Evolutionary conservation across 2,329 filamentous ascomycete genomes (phyloP).

Genomic region (Colletotrichum musae): DNA sequence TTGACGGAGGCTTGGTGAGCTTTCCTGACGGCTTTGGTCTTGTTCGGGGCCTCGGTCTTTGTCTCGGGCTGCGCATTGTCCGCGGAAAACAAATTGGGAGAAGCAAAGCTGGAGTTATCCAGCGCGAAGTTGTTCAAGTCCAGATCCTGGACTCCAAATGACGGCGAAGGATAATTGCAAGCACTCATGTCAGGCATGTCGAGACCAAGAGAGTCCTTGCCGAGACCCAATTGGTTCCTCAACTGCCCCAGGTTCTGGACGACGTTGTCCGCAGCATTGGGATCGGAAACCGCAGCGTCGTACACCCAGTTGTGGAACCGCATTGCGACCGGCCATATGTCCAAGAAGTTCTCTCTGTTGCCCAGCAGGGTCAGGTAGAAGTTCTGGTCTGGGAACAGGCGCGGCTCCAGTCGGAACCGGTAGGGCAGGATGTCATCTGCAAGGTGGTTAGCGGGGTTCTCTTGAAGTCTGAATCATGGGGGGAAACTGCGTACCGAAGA

Average conservation of each 20-base stretch:
- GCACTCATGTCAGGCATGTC: no score
- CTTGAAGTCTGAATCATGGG: neutral
- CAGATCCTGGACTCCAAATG: no score
- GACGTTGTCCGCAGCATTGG: neutral
- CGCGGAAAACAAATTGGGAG: neutral
- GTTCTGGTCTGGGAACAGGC: conserved; percentile 8
- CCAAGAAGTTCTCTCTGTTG: neutral
- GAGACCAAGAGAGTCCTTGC: neutral
- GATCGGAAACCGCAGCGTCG: neutral
- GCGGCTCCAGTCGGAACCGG: neutral
- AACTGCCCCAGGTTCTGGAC: neutral
- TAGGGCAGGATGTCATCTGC: conserved; percentile 19
- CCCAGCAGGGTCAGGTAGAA: conserved; percentile 4
- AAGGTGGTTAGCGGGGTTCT: neutral
- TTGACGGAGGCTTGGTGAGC: neutral
- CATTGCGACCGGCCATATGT: neutral
- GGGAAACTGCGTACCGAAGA: conserved; percentile 4
- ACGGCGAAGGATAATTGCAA: no score
- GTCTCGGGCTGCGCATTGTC: neutral
- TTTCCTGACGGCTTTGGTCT: neutral
- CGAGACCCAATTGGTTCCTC: neutral
- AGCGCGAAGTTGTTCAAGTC: no score
- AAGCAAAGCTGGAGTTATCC: no score
- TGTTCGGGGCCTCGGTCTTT: neutral
- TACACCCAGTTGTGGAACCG: conserved; percentile 19